phyloP scores from a whole-genome alignment of 2,329 filamentous ascomycete genomes.

The Rhytidhysteron rufulum region DNA sequence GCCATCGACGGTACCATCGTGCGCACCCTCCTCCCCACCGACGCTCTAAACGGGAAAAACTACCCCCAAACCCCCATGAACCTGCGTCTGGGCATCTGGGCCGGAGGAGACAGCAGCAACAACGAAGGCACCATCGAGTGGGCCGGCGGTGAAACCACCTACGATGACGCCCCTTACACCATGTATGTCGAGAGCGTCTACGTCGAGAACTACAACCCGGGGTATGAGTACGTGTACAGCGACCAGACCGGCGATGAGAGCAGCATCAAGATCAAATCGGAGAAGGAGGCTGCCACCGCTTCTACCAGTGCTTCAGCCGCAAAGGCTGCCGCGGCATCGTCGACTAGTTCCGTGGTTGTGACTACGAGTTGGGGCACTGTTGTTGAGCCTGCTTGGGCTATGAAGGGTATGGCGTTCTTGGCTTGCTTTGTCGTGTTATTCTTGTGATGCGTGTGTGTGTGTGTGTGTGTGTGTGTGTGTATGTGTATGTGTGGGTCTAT shows the following conservation, averaged over 20 bases:
- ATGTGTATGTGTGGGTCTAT: no score
- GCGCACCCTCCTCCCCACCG: constrained; percentile 54
- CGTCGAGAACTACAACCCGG: constrained; percentile 45
- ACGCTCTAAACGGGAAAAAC: constrained; percentile 49
- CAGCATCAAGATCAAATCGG: constrained; percentile 39
- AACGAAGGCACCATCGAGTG: constrained; percentile 56
- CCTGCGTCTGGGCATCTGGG: constrained; percentile 30
- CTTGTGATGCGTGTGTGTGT: no score
- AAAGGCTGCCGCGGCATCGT: no score
- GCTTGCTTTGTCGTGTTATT: no score
- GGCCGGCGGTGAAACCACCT: constrained; percentile 55
- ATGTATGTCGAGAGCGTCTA: constrained; percentile 44
- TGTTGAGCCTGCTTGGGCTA: no score
- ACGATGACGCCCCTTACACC: constrained; percentile 37
- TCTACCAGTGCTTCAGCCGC: no score
- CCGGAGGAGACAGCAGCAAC: constrained; percentile 37
- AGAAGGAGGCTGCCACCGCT: no score
- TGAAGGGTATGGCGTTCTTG: no score
- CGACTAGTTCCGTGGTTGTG: no score
- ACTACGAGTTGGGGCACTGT: no score
- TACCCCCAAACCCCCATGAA: constrained; percentile 73
- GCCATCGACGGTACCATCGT: constrained; percentile 62
- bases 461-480: no score
- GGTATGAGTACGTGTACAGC: constrained; percentile 39
- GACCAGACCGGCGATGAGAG: constrained; percentile 40